phyloP scores from a whole-genome alignment of 768 basidiomycete genomes.

The Mycena capillaripes region DNA sequence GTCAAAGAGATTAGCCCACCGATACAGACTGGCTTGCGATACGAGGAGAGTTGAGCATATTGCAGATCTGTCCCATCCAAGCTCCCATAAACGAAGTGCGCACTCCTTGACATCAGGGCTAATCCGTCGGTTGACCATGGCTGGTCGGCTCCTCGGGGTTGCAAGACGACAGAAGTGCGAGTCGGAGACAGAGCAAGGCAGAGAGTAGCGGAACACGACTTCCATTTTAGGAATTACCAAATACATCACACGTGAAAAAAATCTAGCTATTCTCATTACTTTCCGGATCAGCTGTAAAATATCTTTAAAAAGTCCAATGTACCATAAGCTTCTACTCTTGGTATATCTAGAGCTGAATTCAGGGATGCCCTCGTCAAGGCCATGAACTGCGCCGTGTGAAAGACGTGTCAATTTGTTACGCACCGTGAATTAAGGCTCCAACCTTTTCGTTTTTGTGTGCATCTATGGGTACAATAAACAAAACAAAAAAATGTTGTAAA shows the following conservation, averaged over 20 bases:
- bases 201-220: background rate
- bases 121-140: conserved; percentile 41
- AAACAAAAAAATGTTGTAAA: too few species aligned
- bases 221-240: background rate
- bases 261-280: background rate
- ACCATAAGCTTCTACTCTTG: too few species aligned
- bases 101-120: conserved; percentile 45
- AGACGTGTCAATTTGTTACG: too few species aligned
- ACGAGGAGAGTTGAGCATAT: conserved; percentile 14
- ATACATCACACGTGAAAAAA: too few species aligned
- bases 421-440: too few species aligned
- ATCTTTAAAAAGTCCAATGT: too few species aligned
- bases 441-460: too few species aligned
- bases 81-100: conserved; percentile 40
- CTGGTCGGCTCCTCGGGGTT: background rate
- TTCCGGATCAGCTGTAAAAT: conserved; percentile 5
- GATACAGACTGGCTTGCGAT: conserved; percentile 18
- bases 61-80: conserved; percentile 34
- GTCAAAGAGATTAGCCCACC: conserved; percentile 11
- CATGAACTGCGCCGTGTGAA: too few species aligned
- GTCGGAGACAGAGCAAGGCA: background rate
- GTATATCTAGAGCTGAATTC: too few species aligned
- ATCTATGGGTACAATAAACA: too few species aligned
- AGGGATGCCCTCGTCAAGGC: too few species aligned
- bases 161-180: too few species aligned